Percentiles rank a stretch among this genome's conserved stretches.
These are phyloP conservation scores for Isochrysis galbana DNA, from an alignment of 78 protist species.

Conservation along the genomic window DNA sequence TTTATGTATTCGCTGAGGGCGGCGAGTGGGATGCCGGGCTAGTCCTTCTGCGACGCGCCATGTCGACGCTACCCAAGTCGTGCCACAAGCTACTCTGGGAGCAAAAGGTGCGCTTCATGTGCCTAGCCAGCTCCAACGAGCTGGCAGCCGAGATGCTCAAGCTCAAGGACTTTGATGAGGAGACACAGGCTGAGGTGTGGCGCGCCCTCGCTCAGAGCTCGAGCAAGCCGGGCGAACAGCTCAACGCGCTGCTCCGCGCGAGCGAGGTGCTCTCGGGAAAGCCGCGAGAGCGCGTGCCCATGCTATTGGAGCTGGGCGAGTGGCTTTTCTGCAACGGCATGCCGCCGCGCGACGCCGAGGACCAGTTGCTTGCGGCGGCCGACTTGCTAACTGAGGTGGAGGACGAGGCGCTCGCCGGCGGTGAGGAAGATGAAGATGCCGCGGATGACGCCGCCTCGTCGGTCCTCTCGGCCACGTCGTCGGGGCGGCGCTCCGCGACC, in stretches of 20 bases:
- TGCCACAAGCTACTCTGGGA: not conserved
- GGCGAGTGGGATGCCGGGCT: not conserved
- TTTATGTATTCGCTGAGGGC: not conserved
- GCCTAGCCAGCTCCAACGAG: not conserved
- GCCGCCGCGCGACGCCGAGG: not conserved
- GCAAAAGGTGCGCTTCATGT: not conserved
- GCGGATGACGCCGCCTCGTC: not conserved
- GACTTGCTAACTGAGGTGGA: not conserved
- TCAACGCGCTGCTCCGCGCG: not conserved
- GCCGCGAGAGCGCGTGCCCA: not conserved
- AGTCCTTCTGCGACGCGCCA: not conserved
- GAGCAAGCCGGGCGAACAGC: not conserved
- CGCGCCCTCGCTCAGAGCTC: not conserved
- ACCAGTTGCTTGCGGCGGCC: not conserved
- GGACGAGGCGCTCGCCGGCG: not conserved
- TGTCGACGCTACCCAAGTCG: not conserved
- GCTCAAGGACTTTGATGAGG: not conserved
- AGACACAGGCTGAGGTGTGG: not conserved
- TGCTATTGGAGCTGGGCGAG: not conserved
- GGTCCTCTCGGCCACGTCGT: not conserved
- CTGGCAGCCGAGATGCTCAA: not conserved
- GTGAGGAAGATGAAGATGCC: not conserved
- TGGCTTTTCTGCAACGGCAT: not conserved
- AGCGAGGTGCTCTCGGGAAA: not conserved
- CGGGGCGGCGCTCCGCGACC: not conserved